Conservation (phyloP, 2,329 filamentous ascomycete species). For the Coleophoma crateriformis region DNA sequence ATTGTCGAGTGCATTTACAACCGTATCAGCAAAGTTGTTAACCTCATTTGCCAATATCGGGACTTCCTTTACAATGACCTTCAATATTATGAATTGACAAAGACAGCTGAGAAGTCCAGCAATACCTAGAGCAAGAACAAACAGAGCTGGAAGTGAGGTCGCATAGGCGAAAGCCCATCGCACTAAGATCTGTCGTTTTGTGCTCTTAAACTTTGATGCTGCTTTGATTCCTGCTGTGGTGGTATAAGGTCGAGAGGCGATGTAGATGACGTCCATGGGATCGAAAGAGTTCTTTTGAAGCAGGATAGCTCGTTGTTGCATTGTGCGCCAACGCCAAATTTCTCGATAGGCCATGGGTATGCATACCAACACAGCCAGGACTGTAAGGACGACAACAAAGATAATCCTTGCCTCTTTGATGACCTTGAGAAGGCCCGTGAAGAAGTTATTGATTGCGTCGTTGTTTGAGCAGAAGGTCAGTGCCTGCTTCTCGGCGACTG, state of each 20-base stretch:
- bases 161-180: conserved; percentile 63
- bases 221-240: conserved; percentile 66
- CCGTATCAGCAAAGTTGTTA: conserved; percentile 58
- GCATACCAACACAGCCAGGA: conserved; percentile 68
- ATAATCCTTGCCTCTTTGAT: conserved; percentile 65
- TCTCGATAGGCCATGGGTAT: conserved; percentile 77
- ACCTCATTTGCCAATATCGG: conserved; percentile 60
- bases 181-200: conserved; percentile 57
- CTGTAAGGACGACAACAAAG: conserved; percentile 69
- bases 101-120: conserved; percentile 63
- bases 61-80: conserved; percentile 56
- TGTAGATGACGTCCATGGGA: conserved; percentile 82
- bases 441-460: conserved; percentile 77
- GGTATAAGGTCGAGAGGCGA: conserved; percentile 75
- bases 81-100: conserved; percentile 62
- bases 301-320: conserved; percentile 63
- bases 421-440: conserved; percentile 62
- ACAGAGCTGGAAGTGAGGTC: conserved; percentile 62
- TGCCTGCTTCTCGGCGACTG: conserved; percentile 75
- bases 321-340: conserved; percentile 68
- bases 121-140: conserved; percentile 60
- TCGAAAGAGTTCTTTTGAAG: conserved; percentile 65
- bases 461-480: conserved; percentile 87
- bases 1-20: conserved; percentile 56
- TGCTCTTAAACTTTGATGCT: conserved; percentile 57